phyloP scores from a whole-genome alignment of 306 rosid genomes.

The Vicia faba region DNA sequence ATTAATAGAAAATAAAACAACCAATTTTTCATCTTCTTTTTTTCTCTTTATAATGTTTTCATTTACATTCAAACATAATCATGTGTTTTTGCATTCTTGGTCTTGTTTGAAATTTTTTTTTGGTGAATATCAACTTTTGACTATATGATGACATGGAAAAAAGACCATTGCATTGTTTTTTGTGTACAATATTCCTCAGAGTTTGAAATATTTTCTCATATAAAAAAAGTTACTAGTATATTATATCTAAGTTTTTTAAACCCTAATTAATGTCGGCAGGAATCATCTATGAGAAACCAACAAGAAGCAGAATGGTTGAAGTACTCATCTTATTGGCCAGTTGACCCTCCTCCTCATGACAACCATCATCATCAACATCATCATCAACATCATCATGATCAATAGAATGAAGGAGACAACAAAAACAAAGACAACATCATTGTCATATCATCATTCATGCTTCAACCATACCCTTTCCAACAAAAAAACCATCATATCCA shows the following conservation, averaged over 20 bases:
- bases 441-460: conserved; percentile 48
- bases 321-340: conserved; percentile 88
- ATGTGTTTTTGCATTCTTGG: conserved; percentile 15
- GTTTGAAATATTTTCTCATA: background rate
- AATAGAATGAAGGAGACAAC: conserved; percentile 46
- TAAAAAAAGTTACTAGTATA: too few species aligned
- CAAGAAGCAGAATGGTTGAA: conserved; percentile 97
- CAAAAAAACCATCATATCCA: conserved; percentile 49
- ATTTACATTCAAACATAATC: background rate
- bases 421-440: conserved; percentile 53
- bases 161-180: conserved; percentile 25
- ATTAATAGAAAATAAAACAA: conserved; percentile 24
- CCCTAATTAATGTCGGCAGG: conserved; percentile 53
- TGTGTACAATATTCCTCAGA: conserved; percentile 1
- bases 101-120: background rate
- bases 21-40: conserved; percentile 5
- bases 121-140: conserved; percentile 26
- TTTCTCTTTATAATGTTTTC: background rate
- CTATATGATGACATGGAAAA: conserved; percentile 31
- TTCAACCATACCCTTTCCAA: conserved; percentile 52
- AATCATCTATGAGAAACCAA: conserved; percentile 64
- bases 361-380: conserved; percentile 49
- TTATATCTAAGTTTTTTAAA: conserved; percentile 8
- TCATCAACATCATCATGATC: conserved; percentile 40
- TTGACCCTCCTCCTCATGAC: conserved; percentile 68